A percentile compares a stretch with the other conserved stretches of the same genome.
These are phyloP conservation scores for Petunia secreta DNA, from an alignment of 257 asterid genomes.

Conservation along the genomic window DNA sequence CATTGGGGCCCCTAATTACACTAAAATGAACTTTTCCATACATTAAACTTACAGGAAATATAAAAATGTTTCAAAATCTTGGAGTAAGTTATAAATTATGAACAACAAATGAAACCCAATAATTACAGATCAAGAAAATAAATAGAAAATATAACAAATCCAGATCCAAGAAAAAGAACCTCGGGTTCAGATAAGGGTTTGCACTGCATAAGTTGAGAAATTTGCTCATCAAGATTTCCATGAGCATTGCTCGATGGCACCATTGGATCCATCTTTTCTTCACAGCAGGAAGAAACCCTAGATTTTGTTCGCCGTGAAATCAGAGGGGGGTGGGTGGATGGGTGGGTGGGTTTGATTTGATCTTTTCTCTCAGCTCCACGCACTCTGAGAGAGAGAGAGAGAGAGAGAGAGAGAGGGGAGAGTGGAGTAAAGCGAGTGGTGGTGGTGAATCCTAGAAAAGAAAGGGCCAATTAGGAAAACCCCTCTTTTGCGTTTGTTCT, in stretches of 20 bases:
- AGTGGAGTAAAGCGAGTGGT: neutral
- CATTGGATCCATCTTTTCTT: conserved; percentile 44
- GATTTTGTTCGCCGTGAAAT: conserved; percentile 1
- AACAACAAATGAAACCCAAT: neutral
- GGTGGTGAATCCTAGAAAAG: neutral
- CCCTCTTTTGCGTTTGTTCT: neutral
- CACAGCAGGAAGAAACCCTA: conserved; percentile 20
- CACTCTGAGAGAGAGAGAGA: neutral
- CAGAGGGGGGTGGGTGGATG: conserved; percentile 23
- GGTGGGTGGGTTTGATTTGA: conserved; percentile 2
- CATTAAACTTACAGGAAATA: too few relatives aligned
- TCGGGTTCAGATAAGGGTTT: conserved; percentile 80
- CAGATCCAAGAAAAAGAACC: conserved; percentile 38
- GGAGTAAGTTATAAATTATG: too few relatives aligned
- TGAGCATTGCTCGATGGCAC: conserved; percentile 51
- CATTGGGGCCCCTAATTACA: too few relatives aligned
- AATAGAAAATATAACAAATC: neutral
- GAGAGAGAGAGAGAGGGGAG: neutral
- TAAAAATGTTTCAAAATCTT: too few relatives aligned
- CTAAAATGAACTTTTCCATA: too few relatives aligned
- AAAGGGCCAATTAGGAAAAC: neutral
- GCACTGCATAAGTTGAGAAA: conserved; percentile 84
- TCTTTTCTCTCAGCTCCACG: conserved; percentile 21
- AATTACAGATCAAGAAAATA: neutral
- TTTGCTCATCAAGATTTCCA: conserved; percentile 74